These are phyloP conservation scores for Yamadazyma sp. DNA, from an alignment of 805 yeast genomes.

Conservation along the genomic window DNA sequence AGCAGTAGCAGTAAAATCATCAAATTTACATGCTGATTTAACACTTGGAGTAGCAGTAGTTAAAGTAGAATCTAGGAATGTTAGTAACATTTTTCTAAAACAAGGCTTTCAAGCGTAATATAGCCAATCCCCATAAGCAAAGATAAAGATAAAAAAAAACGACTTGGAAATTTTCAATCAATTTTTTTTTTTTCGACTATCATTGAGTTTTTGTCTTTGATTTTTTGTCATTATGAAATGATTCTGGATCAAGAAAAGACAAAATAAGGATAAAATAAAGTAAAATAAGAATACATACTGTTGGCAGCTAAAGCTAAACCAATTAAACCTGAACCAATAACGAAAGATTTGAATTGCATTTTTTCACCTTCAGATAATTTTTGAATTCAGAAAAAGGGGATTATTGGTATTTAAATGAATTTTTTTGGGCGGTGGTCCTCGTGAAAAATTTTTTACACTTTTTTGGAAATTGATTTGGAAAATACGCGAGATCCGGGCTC, in stretches of 20 bases:
- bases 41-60: conserved; percentile 56
- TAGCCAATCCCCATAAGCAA: too few species aligned
- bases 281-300: conserved; percentile 19
- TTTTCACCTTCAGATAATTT: too few species aligned
- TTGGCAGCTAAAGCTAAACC: conserved; percentile 39
- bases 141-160: too few species aligned
- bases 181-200: too few species aligned
- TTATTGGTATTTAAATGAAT: conserved; percentile 7
- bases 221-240: too few species aligned
- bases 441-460: conserved; percentile 1
- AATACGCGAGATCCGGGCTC: too few species aligned
- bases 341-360: conserved; percentile 57
- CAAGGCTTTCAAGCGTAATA: too few species aligned
- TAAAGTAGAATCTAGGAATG: conserved; percentile 37
- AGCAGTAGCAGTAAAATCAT: conserved; percentile 66
- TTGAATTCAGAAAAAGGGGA: conserved; percentile 5
- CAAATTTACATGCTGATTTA: conserved; percentile 61
- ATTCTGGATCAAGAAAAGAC: background rate
- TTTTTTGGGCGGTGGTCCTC: conserved; percentile 5
- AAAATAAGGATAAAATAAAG: background rate
- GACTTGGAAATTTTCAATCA: too few species aligned
- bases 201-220: too few species aligned
- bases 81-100: too few species aligned
- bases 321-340: conserved; percentile 48
- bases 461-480: background rate